Conservation (phyloP, 2,329 filamentous ascomycete genomes). For the Rutstroemia sp. region DNA sequence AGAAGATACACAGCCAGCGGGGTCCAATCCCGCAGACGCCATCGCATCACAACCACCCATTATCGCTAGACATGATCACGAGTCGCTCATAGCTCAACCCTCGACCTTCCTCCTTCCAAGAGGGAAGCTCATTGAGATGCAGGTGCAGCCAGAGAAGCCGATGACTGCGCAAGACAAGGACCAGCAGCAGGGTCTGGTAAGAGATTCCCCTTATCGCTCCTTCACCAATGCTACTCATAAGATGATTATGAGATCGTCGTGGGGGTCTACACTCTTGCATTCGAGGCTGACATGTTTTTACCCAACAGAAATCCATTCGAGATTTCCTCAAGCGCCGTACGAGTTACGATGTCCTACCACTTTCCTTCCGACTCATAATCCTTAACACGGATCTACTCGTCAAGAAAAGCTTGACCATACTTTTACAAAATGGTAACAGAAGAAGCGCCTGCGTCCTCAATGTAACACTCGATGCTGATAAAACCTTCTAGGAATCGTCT, state of each 20-base stretch:
- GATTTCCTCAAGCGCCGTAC: slow-evolving; percentile 94
- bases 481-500: slow-evolving; percentile 71
- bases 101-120: slow-evolving; percentile 30
- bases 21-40: slow-evolving; percentile 20
- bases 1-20: slow-evolving; percentile 25
- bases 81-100: slow-evolving; percentile 29
- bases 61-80: slow-evolving; percentile 26
- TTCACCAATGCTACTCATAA: neutral
- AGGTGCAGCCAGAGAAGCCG: slow-evolving; percentile 25
- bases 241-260: slow-evolving; percentile 3
- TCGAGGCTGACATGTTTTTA: slow-evolving; percentile 24
- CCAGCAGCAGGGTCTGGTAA: slow-evolving; percentile 70
- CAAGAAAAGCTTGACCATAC: slow-evolving; percentile 92
- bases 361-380: slow-evolving; percentile 92
- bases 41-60: slow-evolving; percentile 22
- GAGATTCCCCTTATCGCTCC: slow-evolving; percentile 29
- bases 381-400: slow-evolving; percentile 93
- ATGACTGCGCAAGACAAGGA: slow-evolving; percentile 64
- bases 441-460: neutral
- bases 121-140: slow-evolving; percentile 9
- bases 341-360: slow-evolving; percentile 93
- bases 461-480: neutral
- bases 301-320: slow-evolving; percentile 70
- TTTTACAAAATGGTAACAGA: slow-evolving; percentile 80
- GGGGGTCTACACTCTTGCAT: slow-evolving; percentile 1